These are phyloP conservation scores for Cyberlindnera xylosilytica DNA, from an alignment of 805 yeast species.

Conservation along the genomic window DNA sequence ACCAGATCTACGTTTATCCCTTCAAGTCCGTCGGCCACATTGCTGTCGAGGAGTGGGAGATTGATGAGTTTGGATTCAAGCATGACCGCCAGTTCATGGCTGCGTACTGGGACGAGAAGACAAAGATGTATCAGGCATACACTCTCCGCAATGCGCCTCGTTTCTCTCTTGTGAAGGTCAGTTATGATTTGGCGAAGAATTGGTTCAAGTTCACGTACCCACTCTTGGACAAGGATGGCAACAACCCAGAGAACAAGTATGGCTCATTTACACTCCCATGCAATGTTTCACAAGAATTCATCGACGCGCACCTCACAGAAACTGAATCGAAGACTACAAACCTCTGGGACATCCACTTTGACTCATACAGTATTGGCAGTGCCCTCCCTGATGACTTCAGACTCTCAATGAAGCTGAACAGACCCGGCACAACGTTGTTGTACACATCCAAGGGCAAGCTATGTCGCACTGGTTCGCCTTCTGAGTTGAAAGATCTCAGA, in stretches of 20 bases:
- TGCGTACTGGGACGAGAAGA: conserved; percentile 20
- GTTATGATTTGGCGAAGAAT: conserved; percentile 16
- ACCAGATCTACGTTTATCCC: conserved; percentile 18
- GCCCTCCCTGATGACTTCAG: conserved; percentile 21
- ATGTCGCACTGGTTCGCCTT: conserved; percentile 20
- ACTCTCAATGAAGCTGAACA: conserved; percentile 18
- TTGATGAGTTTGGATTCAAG: conserved; percentile 23
- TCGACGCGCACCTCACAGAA: conserved; percentile 11
- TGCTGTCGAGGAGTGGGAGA: conserved; percentile 16
- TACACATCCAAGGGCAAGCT: conserved; percentile 17
- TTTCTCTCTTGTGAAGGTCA: conserved; percentile 16
- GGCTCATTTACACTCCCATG: conserved; percentile 21
- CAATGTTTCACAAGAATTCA: conserved; percentile 15
- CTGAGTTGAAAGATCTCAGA: conserved; percentile 11
- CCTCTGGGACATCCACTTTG: conserved; percentile 21
- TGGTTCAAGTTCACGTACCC: conserved; percentile 24
- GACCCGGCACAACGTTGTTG: conserved; percentile 18
- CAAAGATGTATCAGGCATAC: conserved; percentile 12
- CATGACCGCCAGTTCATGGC: conserved; percentile 23
- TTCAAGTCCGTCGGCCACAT: conserved; percentile 18
- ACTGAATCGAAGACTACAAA: conserved; percentile 10
- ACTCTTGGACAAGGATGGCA: conserved; percentile 5
- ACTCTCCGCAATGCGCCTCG: conserved; percentile 18
- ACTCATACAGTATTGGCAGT: conserved; percentile 17
- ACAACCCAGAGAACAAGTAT: not conserved